These are phyloP conservation scores for Yamadazyma buinensis DNA, from an alignment of 1,139 yeast genomes.

Conservation along the genomic window DNA sequence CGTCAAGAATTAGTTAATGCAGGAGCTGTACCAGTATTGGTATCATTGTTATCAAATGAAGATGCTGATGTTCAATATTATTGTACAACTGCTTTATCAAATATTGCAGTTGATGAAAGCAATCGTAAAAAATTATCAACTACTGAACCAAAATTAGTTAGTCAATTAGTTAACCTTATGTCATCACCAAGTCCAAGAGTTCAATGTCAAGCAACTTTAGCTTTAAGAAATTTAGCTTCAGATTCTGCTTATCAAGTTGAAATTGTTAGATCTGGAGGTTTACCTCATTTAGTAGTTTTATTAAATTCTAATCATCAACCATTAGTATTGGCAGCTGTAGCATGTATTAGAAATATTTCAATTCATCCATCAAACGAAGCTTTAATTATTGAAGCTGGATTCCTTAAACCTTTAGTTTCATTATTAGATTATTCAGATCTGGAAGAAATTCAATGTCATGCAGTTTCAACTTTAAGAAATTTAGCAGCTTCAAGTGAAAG, in stretches of 20 bases:
- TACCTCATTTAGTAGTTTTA: constrained; percentile 84
- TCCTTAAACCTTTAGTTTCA: constrained; percentile 82
- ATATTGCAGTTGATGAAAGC: constrained; percentile 92
- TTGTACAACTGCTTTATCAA: constrained; percentile 95
- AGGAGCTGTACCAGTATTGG: constrained; percentile 96
- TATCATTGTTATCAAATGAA: constrained; percentile 76
- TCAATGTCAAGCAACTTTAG: constrained; percentile 97
- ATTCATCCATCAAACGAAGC: constrained; percentile 97
- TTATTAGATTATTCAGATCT: constrained; percentile 81
- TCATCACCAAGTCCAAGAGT: constrained; percentile 90
- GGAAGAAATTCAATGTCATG: constrained; percentile 97
- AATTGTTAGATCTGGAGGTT: constrained; percentile 92
- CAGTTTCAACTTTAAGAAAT: constrained; percentile 91
- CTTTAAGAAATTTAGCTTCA: constrained; percentile 90
- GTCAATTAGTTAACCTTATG: constrained; percentile 86
- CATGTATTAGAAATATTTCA: constrained; percentile 94
- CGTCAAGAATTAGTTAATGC: constrained; percentile 96
- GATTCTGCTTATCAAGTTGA: constrained; percentile 93
- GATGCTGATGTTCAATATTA: constrained; percentile 98
- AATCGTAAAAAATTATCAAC: constrained; percentile 86
- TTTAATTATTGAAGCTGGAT: constrained; percentile 92
- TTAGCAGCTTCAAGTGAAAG: constrained; percentile 94
- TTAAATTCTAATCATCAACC: constrained; percentile 91
- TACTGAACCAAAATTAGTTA: constrained; percentile 90
- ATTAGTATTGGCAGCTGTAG: constrained; percentile 91